phyloP scores from a whole-genome alignment of 805 yeast genomes.

The Dipodascopsis tothii region DNA sequence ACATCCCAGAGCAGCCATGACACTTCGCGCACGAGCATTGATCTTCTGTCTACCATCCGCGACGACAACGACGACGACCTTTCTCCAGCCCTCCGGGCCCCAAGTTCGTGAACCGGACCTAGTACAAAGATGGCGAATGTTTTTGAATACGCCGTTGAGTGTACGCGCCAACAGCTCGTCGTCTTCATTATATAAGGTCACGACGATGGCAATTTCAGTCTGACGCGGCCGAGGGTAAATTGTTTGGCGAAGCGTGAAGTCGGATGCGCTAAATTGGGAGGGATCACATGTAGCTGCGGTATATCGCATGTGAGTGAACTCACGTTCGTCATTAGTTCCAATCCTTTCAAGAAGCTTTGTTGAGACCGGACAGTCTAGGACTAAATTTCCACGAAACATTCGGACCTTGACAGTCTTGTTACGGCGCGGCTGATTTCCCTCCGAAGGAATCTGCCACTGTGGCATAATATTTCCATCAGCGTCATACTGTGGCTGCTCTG shows the following conservation, averaged over 20 bases:
- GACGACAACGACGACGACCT: conserved; percentile 79
- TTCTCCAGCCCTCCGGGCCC: conserved; percentile 97
- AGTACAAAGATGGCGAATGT: conserved; percentile 66
- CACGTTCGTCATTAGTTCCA: conserved; percentile 43
- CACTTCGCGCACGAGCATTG: conserved; percentile 67
- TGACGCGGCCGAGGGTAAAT: conserved; percentile 69
- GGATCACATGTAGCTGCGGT: conserved; percentile 95
- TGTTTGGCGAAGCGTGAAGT: conserved; percentile 76
- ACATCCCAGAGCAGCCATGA: conserved; percentile 79
- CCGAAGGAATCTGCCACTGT: conserved; percentile 22
- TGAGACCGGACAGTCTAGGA: conserved; percentile 85
- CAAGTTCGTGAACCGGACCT: conserved; percentile 60
- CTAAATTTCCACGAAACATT: conserved; percentile 68
- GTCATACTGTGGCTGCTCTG: too few species aligned
- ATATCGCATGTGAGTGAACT: conserved; percentile 82
- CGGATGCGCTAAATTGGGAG: conserved; percentile 48
- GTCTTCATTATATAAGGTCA: conserved; percentile 86
- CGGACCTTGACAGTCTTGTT: conserved; percentile 39
- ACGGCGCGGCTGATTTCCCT: conserved; percentile 30
- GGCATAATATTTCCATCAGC: neutral
- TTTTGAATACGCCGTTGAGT: conserved; percentile 82
- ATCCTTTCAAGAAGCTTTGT: conserved; percentile 43
- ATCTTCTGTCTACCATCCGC: conserved; percentile 88
- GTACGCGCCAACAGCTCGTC: conserved; percentile 78
- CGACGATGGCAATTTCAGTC: conserved; percentile 77